phyloP scores from a whole-genome alignment of 371 early-diverging fungal species.

The Funneliformis caledonium region DNA sequence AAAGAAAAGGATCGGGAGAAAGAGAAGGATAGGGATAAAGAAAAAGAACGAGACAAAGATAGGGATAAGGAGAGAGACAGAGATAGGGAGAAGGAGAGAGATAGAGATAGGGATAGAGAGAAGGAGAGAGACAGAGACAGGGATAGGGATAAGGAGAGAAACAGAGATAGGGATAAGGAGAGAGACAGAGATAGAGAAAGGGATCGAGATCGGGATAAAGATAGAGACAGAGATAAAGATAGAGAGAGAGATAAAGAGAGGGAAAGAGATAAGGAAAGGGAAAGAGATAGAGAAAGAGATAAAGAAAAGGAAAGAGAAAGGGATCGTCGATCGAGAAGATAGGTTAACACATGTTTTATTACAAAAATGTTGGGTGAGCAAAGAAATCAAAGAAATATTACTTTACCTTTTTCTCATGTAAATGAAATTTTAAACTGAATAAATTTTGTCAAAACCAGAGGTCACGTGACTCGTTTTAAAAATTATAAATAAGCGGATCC shows the following conservation, averaged over 20 bases:
- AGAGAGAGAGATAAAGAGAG: conserved; percentile 1
- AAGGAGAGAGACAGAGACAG: conserved; percentile 11
- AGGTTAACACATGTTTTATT: too few species aligned
- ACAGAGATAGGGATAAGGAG: conserved; percentile 5
- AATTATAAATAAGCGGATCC: too few species aligned
- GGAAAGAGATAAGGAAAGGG: not conserved
- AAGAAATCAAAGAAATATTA: too few species aligned
- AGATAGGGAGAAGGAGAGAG: conserved; percentile 8
- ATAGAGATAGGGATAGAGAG: conserved; percentile 6
- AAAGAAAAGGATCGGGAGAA: not conserved
- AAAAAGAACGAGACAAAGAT: conserved; percentile 15
- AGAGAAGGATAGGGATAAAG: not conserved
- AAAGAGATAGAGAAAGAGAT: conserved; percentile 25
- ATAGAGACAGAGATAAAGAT: not conserved
- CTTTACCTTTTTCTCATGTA: too few species aligned
- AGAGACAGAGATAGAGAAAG: not conserved
- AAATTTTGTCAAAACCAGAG: too few species aligned
- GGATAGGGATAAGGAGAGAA: not conserved
- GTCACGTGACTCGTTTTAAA: too few species aligned
- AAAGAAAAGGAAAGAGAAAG: conserved; percentile 14
- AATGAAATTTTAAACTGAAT: too few species aligned
- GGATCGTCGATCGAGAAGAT: not conserved
- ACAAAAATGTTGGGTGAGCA: too few species aligned
- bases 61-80: not conserved
- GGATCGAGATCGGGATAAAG: not conserved